Base-by-base conservation (phyloP, 1,284 basidiomycete species). In the Anthracocystis walkeri region DNA sequence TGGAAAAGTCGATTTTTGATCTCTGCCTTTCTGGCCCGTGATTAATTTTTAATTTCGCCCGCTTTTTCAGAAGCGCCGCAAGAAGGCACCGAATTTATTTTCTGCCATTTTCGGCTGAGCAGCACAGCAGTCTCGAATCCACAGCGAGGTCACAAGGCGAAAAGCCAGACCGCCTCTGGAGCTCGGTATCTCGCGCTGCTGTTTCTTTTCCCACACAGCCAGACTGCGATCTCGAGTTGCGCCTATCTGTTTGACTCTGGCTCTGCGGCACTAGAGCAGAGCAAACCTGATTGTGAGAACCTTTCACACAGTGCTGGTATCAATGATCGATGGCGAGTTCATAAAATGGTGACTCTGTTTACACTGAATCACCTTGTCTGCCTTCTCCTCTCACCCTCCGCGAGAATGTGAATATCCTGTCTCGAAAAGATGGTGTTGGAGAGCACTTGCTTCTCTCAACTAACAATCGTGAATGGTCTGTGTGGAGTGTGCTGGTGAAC, bases 71-170 rank as follows among this genome's bases (percentile, higher is more conserved):
- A 40, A 33, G 7, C 31, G 27, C 25, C 27, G 33, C 46, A 21
- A 20, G 21, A 20, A 31, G 45, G 65, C 58, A 67, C 59, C 44
- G 59, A 61, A 67, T 67, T 66, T 42, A 4, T 53, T 35, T 27
- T 42, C 51, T 16, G 38, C 35, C 51, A 23, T 21, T 35, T 44
- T 38, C 29, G 27, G 25, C 7, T 29, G 7, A 10, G 23, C 20
- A 20, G 27, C 48, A 49, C 27, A 49, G 27, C 48, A 49, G 48
- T 33, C 46, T 46, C 45, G 16, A 29, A n/a, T 18, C 23, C 4
- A 25, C 27, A 18, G 16, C 10, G 7, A 18, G 48, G 48, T 49
- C 48, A 49, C n/a, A n/a, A 40, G 27, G 25, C 53, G 29, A 53
- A 38, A 27, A 38, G 20, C 29, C 10, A 20, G 29, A 10, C 7